phyloP scores from a whole-genome alignment of 1,284 basidiomycete genomes.

The Ustilago trichophora region DNA sequence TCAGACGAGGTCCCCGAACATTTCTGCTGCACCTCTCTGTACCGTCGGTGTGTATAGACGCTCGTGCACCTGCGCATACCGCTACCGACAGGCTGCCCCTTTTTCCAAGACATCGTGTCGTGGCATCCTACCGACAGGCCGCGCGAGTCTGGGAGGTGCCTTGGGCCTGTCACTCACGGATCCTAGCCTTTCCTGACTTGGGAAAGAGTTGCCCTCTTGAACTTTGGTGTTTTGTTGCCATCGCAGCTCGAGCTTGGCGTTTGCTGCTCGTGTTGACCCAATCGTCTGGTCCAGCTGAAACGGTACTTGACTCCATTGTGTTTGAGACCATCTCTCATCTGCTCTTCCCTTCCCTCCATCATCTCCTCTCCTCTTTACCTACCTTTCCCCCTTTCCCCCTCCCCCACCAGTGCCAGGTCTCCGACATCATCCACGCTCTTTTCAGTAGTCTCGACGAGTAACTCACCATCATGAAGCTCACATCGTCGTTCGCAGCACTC shows the following conservation, averaged over 20 bases:
- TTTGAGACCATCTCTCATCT: not conserved
- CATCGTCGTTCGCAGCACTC: conserved; percentile 30
- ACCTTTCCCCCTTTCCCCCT: not conserved
- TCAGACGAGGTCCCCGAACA: not conserved
- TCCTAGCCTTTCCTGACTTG: too few species aligned
- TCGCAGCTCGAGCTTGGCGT: not conserved
- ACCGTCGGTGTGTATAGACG: conserved; percentile 6
- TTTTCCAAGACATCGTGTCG: too few species aligned
- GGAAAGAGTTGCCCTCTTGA: too few species aligned
- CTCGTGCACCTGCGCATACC: conserved; percentile 8
- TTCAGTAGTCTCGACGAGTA: conserved; percentile 7
- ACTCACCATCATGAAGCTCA: conserved; percentile 32
- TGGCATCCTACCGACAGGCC: too few species aligned
- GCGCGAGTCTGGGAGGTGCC: too few species aligned
- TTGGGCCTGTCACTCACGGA: not conserved
- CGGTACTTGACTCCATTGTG: too few species aligned
- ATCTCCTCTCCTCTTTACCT: conserved; percentile 3
- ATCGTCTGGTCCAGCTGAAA: not conserved
- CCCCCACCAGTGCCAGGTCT: not conserved
- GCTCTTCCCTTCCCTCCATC: conserved; percentile 2
- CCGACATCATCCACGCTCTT: conserved; percentile 22
- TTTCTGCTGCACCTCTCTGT: conserved; percentile 1
- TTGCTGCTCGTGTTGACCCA: not conserved
- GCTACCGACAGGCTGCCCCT: too few species aligned
- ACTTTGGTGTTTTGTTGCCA: not conserved